phyloP scores from a whole-genome alignment of 768 basidiomycete genomes.

The Austroboletus festivus region DNA sequence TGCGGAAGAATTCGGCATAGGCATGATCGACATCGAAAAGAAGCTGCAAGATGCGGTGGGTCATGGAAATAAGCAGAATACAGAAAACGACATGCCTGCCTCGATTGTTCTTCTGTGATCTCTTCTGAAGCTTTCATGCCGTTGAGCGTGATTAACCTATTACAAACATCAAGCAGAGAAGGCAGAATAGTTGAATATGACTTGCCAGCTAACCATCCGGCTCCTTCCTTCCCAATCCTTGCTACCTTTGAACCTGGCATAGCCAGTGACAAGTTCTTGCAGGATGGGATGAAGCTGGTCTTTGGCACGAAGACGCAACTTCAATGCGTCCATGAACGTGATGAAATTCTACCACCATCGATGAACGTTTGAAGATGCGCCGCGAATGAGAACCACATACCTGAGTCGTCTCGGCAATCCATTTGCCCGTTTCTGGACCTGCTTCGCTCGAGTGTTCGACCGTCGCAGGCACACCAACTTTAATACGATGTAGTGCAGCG shows the following conservation, averaged over 20 bases:
- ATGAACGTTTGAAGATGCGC: neutral
- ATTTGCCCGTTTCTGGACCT: conserved; percentile 90
- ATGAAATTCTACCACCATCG: conserved; percentile 73
- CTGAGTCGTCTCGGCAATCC: conserved; percentile 98
- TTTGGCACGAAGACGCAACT: conserved; percentile 90
- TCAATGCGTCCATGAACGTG: conserved; percentile 97
- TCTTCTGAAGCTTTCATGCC: conserved; percentile 97
- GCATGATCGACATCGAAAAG: conserved; percentile 97
- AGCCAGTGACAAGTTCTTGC: conserved; percentile 93
- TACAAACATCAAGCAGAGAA: neutral
- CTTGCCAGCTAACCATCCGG: conserved; percentile 85
- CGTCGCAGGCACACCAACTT: conserved; percentile 93
- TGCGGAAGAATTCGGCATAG: conserved; percentile 89
- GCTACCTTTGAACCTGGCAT: conserved; percentile 90
- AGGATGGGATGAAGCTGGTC: conserved; percentile 94
- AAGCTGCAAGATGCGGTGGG: conserved; percentile 45
- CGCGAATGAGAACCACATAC: conserved; percentile 38
- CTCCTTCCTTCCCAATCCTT: conserved; percentile 97
- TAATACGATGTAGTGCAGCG: conserved; percentile 85
- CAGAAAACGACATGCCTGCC: conserved; percentile 57
- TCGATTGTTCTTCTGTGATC: conserved; percentile 89
- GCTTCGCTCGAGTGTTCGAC: conserved; percentile 94
- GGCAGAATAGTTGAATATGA: neutral
- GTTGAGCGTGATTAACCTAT: conserved; percentile 92
- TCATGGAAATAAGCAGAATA: neutral